A percentile compares a stretch with the other conserved stretches of the same genome.
Evolutionary conservation across 1,139 yeast species (phyloP).

Genomic region (Pichia sp.): DNA sequence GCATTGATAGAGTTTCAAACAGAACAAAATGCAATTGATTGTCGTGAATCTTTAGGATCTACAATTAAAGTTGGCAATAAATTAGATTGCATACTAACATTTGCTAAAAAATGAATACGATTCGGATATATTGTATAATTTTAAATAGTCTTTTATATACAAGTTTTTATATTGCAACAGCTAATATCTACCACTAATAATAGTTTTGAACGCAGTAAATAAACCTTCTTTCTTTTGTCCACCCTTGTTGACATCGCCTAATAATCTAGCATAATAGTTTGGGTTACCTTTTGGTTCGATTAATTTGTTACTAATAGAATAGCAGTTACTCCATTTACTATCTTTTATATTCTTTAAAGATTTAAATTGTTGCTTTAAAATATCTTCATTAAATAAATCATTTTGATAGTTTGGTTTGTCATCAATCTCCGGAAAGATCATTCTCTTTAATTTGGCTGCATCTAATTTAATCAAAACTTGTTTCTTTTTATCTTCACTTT

Average conservation of each 20-base stretch:
- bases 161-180: background rate
- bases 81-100: conserved; percentile 35
- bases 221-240: conserved; percentile 71
- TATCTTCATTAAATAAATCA: conserved; percentile 40
- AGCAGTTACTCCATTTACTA: conserved; percentile 58
- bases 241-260: conserved; percentile 51
- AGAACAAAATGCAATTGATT: conserved; percentile 43
- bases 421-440: conserved; percentile 29
- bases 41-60: conserved; percentile 34
- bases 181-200: conserved; percentile 55
- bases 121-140: background rate
- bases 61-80: conserved; percentile 32
- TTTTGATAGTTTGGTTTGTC: conserved; percentile 35
- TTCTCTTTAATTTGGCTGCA: conserved; percentile 25
- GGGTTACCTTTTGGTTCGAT: conserved; percentile 80
- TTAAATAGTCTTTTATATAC: background rate
- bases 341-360: conserved; percentile 53
- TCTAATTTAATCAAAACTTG: conserved; percentile 25
- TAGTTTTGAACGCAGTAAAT: conserved; percentile 59
- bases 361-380: conserved; percentile 52
- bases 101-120: conserved; percentile 40
- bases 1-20: conserved; percentile 76
- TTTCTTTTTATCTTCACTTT: conserved; percentile 25
- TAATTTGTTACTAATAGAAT: conserved; percentile 59
- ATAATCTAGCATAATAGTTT: conserved; percentile 61